Evolutionary conservation across 2,329 filamentous ascomycete genomes (phyloP), one percentile per base, ranked within the genome.

Genomic region (Xylariomycetidae sp.): DNA sequence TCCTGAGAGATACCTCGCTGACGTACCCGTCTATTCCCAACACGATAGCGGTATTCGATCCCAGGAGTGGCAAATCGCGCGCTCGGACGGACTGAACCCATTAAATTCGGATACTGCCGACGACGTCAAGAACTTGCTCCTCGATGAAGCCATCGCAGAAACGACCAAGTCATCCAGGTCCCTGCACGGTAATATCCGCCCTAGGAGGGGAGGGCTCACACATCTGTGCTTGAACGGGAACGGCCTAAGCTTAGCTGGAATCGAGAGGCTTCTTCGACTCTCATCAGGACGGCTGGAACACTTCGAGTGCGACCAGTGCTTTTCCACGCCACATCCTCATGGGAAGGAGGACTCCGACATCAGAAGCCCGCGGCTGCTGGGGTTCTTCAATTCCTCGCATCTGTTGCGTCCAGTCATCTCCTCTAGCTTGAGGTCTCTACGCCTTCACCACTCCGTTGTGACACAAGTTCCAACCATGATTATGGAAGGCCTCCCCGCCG

Each of bases 361-460:
- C n/a, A n/a, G n/a, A n/a, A n/a, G n/a, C n/a, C n/a, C n/a, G n/a
- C n/a, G n/a, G n/a, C n/a, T n/a, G 20, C 8, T 23, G 17, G 74
- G 72, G 12, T 52, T 71, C 6, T 44, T 71, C 8, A 67, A 68
- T 6, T 56, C 58, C 4, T 56, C 65, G 1, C 62, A 75, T 44
- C 42, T 71, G 7, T 67, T 77, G 34, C 64, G 74, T 0, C 73
- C 74, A 1, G 66, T 71, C 0, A 56, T 72, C 31, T 73, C 71
- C 2, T 67, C 70, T 1, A 74, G 74, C 41, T 57, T 81, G 4
- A 66, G 69, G 19, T 59, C 58, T 2, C 54, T 81, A 2, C 66
- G 70, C 10, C 58, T 78, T 5, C 77, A 82, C 32, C 77, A 82
- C 49, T 80, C 76, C 0, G 43, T 80, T 2, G 65, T 81, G 5